Conservation (phyloP, 2,329 filamentous ascomycete species). For the Davidsoniella virescens region DNA sequence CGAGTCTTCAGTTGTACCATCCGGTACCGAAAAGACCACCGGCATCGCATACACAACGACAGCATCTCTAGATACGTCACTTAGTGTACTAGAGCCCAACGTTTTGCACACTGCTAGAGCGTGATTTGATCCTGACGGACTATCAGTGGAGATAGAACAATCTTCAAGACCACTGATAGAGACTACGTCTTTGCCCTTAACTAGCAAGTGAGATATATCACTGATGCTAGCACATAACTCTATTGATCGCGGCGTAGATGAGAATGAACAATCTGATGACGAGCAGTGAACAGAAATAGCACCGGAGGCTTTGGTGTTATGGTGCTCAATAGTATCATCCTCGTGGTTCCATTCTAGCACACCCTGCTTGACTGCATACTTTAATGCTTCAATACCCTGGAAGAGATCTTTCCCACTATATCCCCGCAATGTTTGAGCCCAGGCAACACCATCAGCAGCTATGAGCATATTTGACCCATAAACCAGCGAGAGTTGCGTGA, state of each 20-base stretch:
- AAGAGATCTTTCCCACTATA: too few species aligned
- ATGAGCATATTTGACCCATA: background rate
- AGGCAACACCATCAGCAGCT: background rate
- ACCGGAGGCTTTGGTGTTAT: slow-evolving; percentile 9
- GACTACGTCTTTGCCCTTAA: background rate
- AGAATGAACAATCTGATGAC: too few species aligned
- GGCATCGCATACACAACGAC: slow-evolving; percentile 18
- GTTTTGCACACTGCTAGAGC: too few species aligned
- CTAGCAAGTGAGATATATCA: too few species aligned
- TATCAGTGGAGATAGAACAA: background rate
- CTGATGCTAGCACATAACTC: background rate
- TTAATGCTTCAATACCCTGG: background rate
- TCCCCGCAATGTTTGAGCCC: slow-evolving; percentile 1
- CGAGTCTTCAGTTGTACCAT: background rate
- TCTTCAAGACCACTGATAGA: background rate
- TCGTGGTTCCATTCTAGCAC: background rate
- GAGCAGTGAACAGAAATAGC: slow-evolving; percentile 8
- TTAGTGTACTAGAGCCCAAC: too few species aligned
- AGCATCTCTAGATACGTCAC: background rate
- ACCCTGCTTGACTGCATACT: background rate
- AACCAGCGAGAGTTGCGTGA: slow-evolving; percentile 11
- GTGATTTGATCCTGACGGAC: background rate
- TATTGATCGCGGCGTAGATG: too few species aligned
- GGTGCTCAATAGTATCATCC: too few species aligned
- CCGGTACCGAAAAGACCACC: slow-evolving; percentile 17